Base-by-base conservation (phyloP, 148 eudicot species). In the Euryodendron excelsum region DNA sequence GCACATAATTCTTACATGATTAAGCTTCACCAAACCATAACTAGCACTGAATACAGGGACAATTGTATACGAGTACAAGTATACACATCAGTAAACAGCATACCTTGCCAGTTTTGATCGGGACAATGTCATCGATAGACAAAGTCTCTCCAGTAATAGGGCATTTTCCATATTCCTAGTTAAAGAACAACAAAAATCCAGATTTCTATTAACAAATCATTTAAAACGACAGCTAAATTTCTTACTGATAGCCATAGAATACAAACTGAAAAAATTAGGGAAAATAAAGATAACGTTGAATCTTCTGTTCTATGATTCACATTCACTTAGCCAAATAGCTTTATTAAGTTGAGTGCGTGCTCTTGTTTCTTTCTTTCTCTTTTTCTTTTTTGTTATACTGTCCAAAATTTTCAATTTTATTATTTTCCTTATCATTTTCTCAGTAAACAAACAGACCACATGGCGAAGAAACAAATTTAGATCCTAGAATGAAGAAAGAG, bases 21-120 rank as follows among this genome's bases (percentile, higher is more conserved):
- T 58, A 74, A 82, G 73, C 48, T 73, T 31, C 71, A 67, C 23
- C 3, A 62, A 56, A 21, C 67, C 15, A 39, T 74, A 74, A n/a
- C 28, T 12, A 37, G 3, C 67, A 37, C 44, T 25, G 8, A 25
- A 10, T 36, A 66, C 48, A 77, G 4, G 48, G 34, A 47, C 10
- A 53, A 33, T 36, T 72, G 37, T 1, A 71, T 41, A 58, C 2
- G 37, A 53, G 36, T 8, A 9, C 3, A 27, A 72, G 30, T 27
- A 59, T 36, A 65, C 27, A 66, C 14, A 77, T 27, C 45, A 63
- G 65, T 48, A 37, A 48, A 31, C 39, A 73, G 37, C 41, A 80
- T 81, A 94, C 98, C 99, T 96, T 93, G 79, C 97, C 98, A 27
- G 98, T 84, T 84, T 93, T 92, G 31, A 96, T 66, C 1, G 93